Evolutionary conservation across 352 stramenopile species (phyloP).

Genomic region (Phytophthora citricola): DNA sequence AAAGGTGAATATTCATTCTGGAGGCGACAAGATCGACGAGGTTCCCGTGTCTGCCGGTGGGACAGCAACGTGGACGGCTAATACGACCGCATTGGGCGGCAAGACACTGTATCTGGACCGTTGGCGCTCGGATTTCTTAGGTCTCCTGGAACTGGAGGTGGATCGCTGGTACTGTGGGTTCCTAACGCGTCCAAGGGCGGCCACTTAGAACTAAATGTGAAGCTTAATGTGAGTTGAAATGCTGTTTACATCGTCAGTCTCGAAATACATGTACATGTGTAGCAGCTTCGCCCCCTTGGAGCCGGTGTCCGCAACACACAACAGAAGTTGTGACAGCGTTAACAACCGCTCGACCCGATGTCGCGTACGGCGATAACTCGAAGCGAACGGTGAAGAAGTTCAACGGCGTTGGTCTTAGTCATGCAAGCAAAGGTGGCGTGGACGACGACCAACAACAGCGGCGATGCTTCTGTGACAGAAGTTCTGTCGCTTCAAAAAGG

Average conservation of each 20-base stretch:
- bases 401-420: no score
- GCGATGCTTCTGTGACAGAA: no score
- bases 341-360: no score
- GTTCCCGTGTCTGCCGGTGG: conserved; percentile 35
- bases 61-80: conserved; percentile 39
- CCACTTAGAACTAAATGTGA: conserved; percentile 31
- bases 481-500: no score
- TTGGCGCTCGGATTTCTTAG: conserved; percentile 53
- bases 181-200: conserved; percentile 38
- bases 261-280: no score
- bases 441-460: no score
- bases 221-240: conserved; percentile 4
- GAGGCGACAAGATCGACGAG: conserved; percentile 33
- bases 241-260: not conserved
- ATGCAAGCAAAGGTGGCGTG: no score
- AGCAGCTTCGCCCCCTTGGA: no score
- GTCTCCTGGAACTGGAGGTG: conserved; percentile 57
- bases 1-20: conserved; percentile 47
- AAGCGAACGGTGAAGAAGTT: no score
- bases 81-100: conserved; percentile 31
- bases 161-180: conserved; percentile 61
- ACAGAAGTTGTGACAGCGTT: no score
- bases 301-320: no score
- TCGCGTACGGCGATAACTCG: no score
- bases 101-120: conserved; percentile 73